phyloP scores from a whole-genome alignment of 225 moss, liverwort and hornwort species.

The Bryoerythrophyllum caledonicum region DNA sequence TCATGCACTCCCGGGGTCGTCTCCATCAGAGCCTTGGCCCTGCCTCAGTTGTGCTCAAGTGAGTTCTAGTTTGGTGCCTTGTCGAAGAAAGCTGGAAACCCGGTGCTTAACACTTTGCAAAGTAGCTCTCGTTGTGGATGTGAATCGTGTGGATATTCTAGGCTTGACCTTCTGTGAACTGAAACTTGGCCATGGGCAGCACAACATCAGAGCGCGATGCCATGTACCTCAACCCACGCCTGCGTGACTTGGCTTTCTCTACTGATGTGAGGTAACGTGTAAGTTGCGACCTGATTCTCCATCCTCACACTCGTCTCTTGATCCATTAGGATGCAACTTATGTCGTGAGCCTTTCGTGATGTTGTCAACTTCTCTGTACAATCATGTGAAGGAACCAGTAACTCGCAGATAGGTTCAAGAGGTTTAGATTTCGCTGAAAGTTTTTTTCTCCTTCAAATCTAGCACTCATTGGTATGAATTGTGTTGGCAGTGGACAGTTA shows the following conservation, averaged over 20 bases:
- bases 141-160: not conserved
- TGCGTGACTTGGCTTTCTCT: slow-evolving; percentile 93
- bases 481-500: slow-evolving; percentile 59
- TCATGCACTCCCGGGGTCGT: slow-evolving; percentile 84
- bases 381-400: not conserved
- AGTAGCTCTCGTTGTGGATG: slow-evolving; percentile 10
- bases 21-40: slow-evolving; percentile 97
- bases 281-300: slow-evolving; percentile 32
- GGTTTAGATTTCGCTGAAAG: not conserved
- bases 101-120: not conserved
- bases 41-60: slow-evolving; percentile 87
- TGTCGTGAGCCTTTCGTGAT: not conserved
- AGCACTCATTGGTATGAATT: not conserved
- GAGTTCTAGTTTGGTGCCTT: slow-evolving; percentile 16
- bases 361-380: not conserved
- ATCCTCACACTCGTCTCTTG: not conserved
- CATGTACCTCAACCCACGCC: slow-evolving; percentile 69
- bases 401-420: too few species aligned
- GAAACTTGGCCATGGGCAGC: slow-evolving; percentile 40
- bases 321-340: not conserved
- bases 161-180: slow-evolving; percentile 16
- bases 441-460: not conserved
- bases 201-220: slow-evolving; percentile 79
- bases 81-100: not conserved
- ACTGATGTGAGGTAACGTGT: slow-evolving; percentile 82